These are phyloP conservation scores for Massariosphaeria phaeospora DNA, from an alignment of 495 filamentous ascomycete genomes.

Conservation along the genomic window DNA sequence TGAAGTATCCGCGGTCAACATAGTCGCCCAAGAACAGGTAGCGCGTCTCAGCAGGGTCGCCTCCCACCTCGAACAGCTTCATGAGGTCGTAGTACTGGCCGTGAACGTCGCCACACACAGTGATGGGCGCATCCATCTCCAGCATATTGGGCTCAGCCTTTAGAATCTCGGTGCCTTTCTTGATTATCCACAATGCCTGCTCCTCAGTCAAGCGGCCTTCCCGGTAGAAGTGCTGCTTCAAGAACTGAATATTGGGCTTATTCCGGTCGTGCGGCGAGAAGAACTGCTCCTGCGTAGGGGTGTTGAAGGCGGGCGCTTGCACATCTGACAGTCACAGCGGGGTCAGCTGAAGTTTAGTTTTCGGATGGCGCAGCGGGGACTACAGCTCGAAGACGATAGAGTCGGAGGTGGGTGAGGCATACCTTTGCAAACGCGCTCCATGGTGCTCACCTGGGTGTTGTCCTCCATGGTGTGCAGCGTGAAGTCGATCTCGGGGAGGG, in stretches of 20 bases:
- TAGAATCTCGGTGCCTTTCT: slow-evolving; percentile 75
- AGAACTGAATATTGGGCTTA: slow-evolving; percentile 87
- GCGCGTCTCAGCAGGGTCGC: slow-evolving; percentile 89
- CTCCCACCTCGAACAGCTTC: slow-evolving; percentile 98
- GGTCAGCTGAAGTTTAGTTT: slow-evolving; percentile 24
- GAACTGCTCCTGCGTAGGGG: slow-evolving; percentile 79
- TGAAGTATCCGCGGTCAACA: slow-evolving; percentile 96
- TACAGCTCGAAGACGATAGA: background rate
- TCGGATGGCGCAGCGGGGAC: background rate
- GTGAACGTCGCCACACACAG: slow-evolving; percentile 98
- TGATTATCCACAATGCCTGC: slow-evolving; percentile 92
- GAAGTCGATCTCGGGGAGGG: slow-evolving; percentile 96
- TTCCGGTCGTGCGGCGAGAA: slow-evolving; percentile 70
- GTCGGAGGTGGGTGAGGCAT: slow-evolving; percentile 30
- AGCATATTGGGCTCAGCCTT: slow-evolving; percentile 87
- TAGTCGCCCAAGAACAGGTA: slow-evolving; percentile 98
- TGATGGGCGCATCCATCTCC: slow-evolving; percentile 99
- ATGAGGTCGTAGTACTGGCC: slow-evolving; percentile 99
- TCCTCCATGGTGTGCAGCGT: slow-evolving; percentile 98
- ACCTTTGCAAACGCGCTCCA: slow-evolving; percentile 98
- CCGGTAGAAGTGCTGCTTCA: slow-evolving; percentile 97
- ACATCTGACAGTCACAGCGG: slow-evolving; percentile 58
- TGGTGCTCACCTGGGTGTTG: slow-evolving; percentile 86
- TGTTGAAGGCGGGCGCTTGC: slow-evolving; percentile 90
- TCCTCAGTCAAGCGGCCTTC: slow-evolving; percentile 96